Evolutionary conservation across 2,329 filamentous ascomycete genomes (phyloP), one percentile per base, ranked within the genome.

Genomic region (Aspergillaceae sp.): DNA sequence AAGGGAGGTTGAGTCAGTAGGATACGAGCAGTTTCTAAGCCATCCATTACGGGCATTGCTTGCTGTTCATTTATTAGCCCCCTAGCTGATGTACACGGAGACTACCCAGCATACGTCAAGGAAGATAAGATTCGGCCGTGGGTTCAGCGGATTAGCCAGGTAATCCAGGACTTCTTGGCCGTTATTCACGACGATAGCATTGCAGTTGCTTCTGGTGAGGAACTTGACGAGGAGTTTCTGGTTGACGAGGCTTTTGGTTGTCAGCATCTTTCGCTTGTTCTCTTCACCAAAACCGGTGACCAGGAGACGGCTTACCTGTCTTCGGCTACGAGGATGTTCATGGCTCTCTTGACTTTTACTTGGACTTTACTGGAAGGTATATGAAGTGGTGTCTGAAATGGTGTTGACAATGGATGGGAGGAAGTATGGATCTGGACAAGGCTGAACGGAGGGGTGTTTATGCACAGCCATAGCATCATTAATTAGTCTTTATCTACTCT

Each of bases 251-350:
- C 26, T 38, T n/a, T 38, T 27, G 11, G 1, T 37, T 19, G 36
- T 38, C 27, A 28, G 36, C 9, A 36, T 36, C 4, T 7, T 27
- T 8, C 5, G 8, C 5, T 32, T 37, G 11, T 7, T 37, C 35
- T 37, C n/a, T 37, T 33, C 41, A 51, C 30, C 47, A 48, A 11
- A 37, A 44, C 29, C 44, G 29, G 19, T 44, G 42, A 44, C 29
- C 44, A 27, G 19, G 44, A 40, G 50, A 37, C 6, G 30, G 8
- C 30, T 32, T 9, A 32, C 30, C 2, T 32, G 8, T 32, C 30
- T 5, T 32, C 30, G 8, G 30, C 30, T 32, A 32, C 30, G 8
- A 32, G 30, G 30, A 32, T 9, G 30, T 32, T 32, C 30, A 32
- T 32, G 19, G 19, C 19, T 32, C 8, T 32, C 6, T 32, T 32